These are phyloP conservation scores for Gossypium sturtianum DNA, from an alignment of 345 rosid genomes.

Conservation along the genomic window DNA sequence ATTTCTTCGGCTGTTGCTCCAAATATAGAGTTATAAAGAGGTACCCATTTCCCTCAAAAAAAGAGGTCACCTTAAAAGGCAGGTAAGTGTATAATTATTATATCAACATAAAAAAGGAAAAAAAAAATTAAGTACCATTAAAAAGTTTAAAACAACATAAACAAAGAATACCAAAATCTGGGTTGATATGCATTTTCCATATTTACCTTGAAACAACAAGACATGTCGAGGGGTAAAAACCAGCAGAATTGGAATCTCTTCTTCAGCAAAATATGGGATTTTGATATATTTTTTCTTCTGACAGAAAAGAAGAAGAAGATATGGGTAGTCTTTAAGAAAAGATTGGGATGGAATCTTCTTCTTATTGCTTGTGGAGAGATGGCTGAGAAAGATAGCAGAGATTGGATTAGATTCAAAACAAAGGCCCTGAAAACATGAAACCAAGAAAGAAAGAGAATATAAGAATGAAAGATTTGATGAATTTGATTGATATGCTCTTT, in stretches of 20 bases:
- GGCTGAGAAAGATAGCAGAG: not conserved
- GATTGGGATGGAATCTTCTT: not conserved
- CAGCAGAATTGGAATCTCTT: slow-evolving; percentile 1
- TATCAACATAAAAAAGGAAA: not conserved
- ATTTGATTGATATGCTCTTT: not conserved
- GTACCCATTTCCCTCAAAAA: not conserved
- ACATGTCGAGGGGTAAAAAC: slow-evolving; percentile 1
- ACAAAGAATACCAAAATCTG: not conserved
- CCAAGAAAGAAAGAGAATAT: not conserved
- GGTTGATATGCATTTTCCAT: not conserved
- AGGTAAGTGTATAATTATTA: not conserved
- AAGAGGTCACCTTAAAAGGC: not conserved
- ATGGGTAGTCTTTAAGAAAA: not conserved
- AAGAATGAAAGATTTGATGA: not conserved
- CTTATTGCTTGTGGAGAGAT: not conserved
- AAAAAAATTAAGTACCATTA: not conserved
- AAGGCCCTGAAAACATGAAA: not conserved
- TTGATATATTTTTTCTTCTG: not conserved
- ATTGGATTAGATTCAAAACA: not conserved
- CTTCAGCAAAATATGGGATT: not conserved
- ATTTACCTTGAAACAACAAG: slow-evolving; percentile 12
- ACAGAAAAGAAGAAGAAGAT: not conserved
- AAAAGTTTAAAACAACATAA: not conserved
- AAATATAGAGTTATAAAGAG: not conserved
- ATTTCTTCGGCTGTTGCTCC: not conserved